Percentiles rank a stretch among this genome's conserved stretches.
Evolutionary conservation across 2,329 filamentous ascomycete genomes (phyloP).

Genomic region (Ophiostoma populinum): DNA sequence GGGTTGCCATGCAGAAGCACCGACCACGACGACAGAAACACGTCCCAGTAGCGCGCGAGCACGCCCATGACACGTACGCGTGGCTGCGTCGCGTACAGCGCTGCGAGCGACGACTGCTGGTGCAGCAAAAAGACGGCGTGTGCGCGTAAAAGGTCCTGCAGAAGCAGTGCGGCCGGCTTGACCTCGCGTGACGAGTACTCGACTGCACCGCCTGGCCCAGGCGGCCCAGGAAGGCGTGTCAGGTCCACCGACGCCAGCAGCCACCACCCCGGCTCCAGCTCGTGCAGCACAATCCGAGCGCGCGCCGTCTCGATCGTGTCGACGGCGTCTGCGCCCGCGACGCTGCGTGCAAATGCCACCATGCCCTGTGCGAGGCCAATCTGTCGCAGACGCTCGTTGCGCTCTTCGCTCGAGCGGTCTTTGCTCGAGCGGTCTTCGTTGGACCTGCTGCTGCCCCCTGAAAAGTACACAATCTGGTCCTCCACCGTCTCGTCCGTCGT

Average conservation of each 20-base stretch:
- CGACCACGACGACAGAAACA: constrained; percentile 59
- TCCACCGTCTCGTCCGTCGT: constrained; percentile 49
- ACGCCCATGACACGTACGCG: constrained; percentile 54
- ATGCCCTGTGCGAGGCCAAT: constrained; percentile 94
- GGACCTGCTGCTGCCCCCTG: neutral
- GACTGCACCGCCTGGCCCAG: constrained; percentile 19
- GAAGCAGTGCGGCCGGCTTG: constrained; percentile 60
- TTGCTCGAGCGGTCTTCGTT: constrained; percentile 19
- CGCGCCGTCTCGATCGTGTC: constrained; percentile 86
- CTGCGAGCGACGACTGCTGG: constrained; percentile 58
- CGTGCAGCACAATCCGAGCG: constrained; percentile 65
- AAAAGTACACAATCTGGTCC: constrained; percentile 76
- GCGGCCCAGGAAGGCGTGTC: constrained; percentile 15
- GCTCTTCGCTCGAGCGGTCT: constrained; percentile 40
- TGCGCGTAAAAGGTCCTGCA: constrained; percentile 67
- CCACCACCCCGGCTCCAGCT: constrained; percentile 91
- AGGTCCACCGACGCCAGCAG: constrained; percentile 42
- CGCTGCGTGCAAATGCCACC: constrained; percentile 80
- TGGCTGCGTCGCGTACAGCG: constrained; percentile 39
- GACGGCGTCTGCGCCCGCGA: constrained; percentile 59
- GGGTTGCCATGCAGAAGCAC: constrained; percentile 84
- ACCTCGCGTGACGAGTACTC: constrained; percentile 88
- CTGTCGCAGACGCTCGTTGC: constrained; percentile 76
- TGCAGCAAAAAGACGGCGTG: constrained; percentile 77
- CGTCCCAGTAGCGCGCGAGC: constrained; percentile 67